These are phyloP conservation scores for Hymenoscyphus repandus DNA, from an alignment of 2,329 filamentous ascomycete species.

Conservation along the genomic window DNA sequence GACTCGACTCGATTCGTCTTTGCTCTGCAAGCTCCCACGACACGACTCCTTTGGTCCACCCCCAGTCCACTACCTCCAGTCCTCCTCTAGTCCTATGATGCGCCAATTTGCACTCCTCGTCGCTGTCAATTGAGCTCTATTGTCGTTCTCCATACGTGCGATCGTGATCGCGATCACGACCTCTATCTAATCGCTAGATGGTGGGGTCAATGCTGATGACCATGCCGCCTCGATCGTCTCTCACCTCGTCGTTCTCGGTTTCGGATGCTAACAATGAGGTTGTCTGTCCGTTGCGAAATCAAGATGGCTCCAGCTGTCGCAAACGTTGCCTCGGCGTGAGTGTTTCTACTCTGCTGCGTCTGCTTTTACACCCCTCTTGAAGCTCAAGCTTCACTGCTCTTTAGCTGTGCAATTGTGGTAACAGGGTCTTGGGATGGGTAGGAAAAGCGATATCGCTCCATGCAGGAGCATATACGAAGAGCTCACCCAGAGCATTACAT, in stretches of 20 bases:
- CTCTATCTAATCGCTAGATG: slow-evolving; percentile 36
- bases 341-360: slow-evolving; percentile 37
- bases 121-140: slow-evolving; percentile 6
- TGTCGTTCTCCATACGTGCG: slow-evolving; percentile 5
- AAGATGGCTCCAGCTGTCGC: slow-evolving; percentile 93
- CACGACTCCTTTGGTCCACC: no score
- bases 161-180: slow-evolving; percentile 22
- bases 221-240: slow-evolving; percentile 79
- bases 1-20: no score
- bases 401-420: slow-evolving; percentile 31
- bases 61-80: no score
- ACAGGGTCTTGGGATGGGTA: slow-evolving; percentile 38
- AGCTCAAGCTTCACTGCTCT: slow-evolving; percentile 20
- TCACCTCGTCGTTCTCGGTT: slow-evolving; percentile 88
- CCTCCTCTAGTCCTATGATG: no score
- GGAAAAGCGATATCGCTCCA: slow-evolving; percentile 95
- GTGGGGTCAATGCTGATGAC: slow-evolving; percentile 52
- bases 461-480: slow-evolving; percentile 98
- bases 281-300: slow-evolving; percentile 90
- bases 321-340: slow-evolving; percentile 98
- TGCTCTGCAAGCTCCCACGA: no score
- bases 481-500: slow-evolving; percentile 98
- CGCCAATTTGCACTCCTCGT: no score
- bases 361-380: slow-evolving; percentile 22
- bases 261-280: slow-evolving; percentile 93